phyloP scores from a whole-genome alignment of 768 basidiomycete genomes.

The Kockovaella imperatae region DNA sequence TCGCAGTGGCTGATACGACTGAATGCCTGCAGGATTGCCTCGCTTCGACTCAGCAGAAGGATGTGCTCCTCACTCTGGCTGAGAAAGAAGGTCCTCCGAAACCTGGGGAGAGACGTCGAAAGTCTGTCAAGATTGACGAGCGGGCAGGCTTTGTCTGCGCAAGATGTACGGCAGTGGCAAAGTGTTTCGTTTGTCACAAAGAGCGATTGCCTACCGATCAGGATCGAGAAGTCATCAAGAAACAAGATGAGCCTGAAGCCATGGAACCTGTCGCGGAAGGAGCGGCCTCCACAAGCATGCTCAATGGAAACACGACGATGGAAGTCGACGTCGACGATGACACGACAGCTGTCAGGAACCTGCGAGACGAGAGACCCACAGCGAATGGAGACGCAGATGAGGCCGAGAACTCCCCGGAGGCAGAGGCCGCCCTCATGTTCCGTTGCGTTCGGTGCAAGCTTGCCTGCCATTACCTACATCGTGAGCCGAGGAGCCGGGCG shows the following conservation, averaged over 20 bases:
- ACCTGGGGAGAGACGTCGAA: slow-evolving; percentile 13
- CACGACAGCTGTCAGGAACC: background rate
- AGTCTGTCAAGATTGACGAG: slow-evolving; percentile 26
- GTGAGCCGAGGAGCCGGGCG: slow-evolving; percentile 27
- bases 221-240: background rate
- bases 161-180: slow-evolving; percentile 14
- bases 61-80: slow-evolving; percentile 14
- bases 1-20: background rate
- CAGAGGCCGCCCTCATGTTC: slow-evolving; percentile 52
- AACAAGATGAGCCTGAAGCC: background rate
- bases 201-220: background rate
- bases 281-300: background rate
- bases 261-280: background rate
- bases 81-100: slow-evolving; percentile 21
- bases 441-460: slow-evolving; percentile 78
- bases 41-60: slow-evolving; percentile 9
- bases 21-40: slow-evolving; percentile 25
- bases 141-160: slow-evolving; percentile 17
- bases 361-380: background rate
- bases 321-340: background rate
- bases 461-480: slow-evolving; percentile 69
- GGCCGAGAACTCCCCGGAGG: slow-evolving; percentile 43
- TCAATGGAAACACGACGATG: background rate
- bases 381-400: slow-evolving; percentile 46
- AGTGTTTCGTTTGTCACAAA: slow-evolving; percentile 27